Percentiles rank a stretch among this genome's conserved stretches.
Conservation (phyloP, 306 rosid species). For the Vicia villosa region DNA sequence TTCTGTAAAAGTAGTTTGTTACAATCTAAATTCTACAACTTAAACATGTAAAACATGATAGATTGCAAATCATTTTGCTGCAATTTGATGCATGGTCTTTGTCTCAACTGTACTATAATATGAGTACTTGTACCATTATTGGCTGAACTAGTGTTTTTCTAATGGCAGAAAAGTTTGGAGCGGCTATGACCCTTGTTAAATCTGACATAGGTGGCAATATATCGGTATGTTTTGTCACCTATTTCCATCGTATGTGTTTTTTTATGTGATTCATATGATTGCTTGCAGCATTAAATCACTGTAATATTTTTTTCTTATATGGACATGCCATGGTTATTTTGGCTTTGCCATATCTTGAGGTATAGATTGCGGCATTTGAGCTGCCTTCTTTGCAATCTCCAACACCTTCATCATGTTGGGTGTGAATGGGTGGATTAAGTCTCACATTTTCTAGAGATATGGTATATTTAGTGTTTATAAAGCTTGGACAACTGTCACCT, state of each 20-base stretch:
- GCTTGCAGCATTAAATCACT: slow-evolving; percentile 13
- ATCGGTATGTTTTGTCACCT: slow-evolving; percentile 49
- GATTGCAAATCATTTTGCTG: slow-evolving; percentile 1
- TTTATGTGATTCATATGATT: slow-evolving; percentile 21
- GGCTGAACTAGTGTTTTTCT: slow-evolving; percentile 35
- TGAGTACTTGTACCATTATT: background rate
- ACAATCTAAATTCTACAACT: slow-evolving; percentile 8
- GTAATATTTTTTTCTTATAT: background rate
- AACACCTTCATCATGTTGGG: too few relatives aligned
- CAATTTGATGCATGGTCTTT: slow-evolving; percentile 5
- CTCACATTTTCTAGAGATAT: too few relatives aligned
- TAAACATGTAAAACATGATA: slow-evolving; percentile 3
- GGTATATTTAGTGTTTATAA: too few relatives aligned
- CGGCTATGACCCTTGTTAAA: slow-evolving; percentile 90
- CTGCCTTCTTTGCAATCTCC: too few relatives aligned
- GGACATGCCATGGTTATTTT: slow-evolving; percentile 1
- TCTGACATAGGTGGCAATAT: slow-evolving; percentile 89
- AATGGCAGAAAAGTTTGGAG: slow-evolving; percentile 88
- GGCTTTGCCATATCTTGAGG: slow-evolving; percentile 16
- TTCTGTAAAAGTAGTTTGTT: background rate
- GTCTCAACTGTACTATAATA: slow-evolving; percentile 20
- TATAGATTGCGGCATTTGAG: background rate
- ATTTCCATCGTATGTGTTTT: background rate
- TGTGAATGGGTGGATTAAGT: too few relatives aligned
- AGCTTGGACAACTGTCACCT: too few relatives aligned